Evolutionary conservation across 2,329 filamentous ascomycete genomes (phyloP), one percentile per base, ranked within the genome.

Genomic region (Aspergillus hiratsukae): DNA sequence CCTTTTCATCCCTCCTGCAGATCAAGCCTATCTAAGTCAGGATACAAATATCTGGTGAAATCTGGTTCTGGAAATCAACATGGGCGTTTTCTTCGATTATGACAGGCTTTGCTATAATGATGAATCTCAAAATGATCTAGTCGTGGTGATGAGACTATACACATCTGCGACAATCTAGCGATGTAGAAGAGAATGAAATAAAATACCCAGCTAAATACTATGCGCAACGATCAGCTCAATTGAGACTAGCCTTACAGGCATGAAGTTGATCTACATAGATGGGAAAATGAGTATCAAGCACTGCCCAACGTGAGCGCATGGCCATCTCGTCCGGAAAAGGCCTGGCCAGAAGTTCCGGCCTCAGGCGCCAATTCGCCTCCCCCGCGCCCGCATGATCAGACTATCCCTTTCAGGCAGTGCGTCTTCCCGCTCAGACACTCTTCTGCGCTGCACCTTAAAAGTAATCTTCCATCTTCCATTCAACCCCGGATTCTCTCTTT

Each of bases 21-120:
- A 81, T 81, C 67, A 81, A 81, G 67, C 78, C 78, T 50, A 80
- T 81, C 59, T 81, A 72, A 75, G 62, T 28, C 14, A 51, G 9
- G 29, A n/a, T 29, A 51, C 7, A 19, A 17, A 14, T 21, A 48
- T 37, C 28, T 8, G 49, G 54, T 25, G 29, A 29, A 28, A 45
- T 53, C 31, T 48, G 53, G 28, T 29, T 27, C 14, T 46, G 21
- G 21, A 17, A 48, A 52, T 51, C 40, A 29, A 37, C 14, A 53
- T 52, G 46, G 57, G 59, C 57, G 59, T 61, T 61, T 46, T 49
- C 9, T 45, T 48, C 27, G 35, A 53, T 28, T 9, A 27, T 50
- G 40, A 49, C 31, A n/a, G 7, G 28, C 7, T 49, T 56, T 53
- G 35, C 35, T 35, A 41, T 51, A 52, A 23, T 40, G 21, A 48